These are phyloP conservation scores for Tripterygium wilfordii DNA, from an alignment of 177 flowering plant species.

Conservation along the genomic window DNA sequence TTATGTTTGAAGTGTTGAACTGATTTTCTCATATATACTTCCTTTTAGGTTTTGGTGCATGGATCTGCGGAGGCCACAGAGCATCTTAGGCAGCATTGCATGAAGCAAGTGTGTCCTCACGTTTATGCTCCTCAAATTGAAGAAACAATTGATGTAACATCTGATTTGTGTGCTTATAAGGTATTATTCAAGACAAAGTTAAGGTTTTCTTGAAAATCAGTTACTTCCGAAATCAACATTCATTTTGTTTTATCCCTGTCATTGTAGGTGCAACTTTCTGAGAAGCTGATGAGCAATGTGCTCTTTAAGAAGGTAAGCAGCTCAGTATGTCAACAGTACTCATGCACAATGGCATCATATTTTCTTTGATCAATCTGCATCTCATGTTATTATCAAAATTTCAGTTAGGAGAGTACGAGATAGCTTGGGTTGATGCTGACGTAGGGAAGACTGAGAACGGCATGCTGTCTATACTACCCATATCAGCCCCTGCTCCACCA, in stretches of 20 bases:
- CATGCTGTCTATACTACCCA: constrained; percentile 66
- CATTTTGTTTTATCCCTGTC: neutral
- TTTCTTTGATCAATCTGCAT: neutral
- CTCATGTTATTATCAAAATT: constrained; percentile 3
- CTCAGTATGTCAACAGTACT: neutral
- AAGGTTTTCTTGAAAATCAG: neutral
- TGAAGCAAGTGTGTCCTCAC: constrained; percentile 77
- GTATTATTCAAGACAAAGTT: constrained; percentile 20
- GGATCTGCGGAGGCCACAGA: constrained; percentile 98
- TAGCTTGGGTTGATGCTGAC: constrained; percentile 95
- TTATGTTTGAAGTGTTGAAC: no score
- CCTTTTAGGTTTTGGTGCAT: constrained; percentile 80
- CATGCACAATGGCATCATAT: neutral
- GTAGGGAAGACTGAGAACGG: constrained; percentile 73
- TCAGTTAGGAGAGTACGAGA: constrained; percentile 93
- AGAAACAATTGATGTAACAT: constrained; percentile 92
- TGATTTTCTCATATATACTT: no score
- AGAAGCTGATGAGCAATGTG: constrained; percentile 90
- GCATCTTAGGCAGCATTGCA: constrained; percentile 90
- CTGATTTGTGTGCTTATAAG: constrained; percentile 97
- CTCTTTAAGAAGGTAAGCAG: constrained; percentile 79
- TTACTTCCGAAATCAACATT: neutral
- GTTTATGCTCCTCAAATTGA: constrained; percentile 92
- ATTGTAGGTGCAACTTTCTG: constrained; percentile 86
- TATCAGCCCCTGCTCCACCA: constrained; percentile 60